Base-by-base conservation (phyloP, 305 asterid genomes). In the Fraxinus latifolia region DNA sequence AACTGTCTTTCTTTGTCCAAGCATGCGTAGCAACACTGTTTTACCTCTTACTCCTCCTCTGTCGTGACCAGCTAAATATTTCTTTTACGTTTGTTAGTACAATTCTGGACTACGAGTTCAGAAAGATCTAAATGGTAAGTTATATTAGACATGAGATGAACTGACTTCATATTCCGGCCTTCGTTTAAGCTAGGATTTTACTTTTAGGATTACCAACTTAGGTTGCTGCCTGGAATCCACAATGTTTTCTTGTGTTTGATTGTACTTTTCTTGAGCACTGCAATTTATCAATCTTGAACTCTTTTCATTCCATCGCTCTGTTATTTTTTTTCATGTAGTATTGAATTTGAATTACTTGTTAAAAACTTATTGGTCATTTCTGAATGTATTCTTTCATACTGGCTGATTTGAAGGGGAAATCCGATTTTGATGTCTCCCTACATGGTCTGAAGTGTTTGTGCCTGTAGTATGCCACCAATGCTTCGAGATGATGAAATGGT, bases 121-220 rank as follows among this genome's bases (percentile, higher is more conserved):
- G 81, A 74, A 83, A 84, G 85, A 25, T 65, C 79, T 83, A 31
- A 77, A 84, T 80, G 21, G 53, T 86, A 78, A 87, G 73, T 25
- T 65, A 81, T 85, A 80, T 34, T 82, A 85, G 87, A 84, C 80
- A 21, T 73, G 88, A 87, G 87, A 82, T 86, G 86, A 80, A 83
- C 73, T 80, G 77, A 78, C 36, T 19, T 74, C 71, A 67, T 80
- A 78, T 68, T 78, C 79, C 85, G 83, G 90, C 86, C 62, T 74
- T 62, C 75, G 77, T 85, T 83, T 34, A 79, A 79, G 76, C 60
- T 78, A 85, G 81, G 60, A 73, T 11, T 0, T 71, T 65, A n/a
- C 77, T 71, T 53, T 33, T 68, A 27, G 72, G 60, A 50, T 39
- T 47, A 21, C 71, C 76, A 23, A 37, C 19, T 62, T 27, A 25